phyloP scores from a whole-genome alignment of 768 basidiomycete species.

The Crucibulum laeve region DNA sequence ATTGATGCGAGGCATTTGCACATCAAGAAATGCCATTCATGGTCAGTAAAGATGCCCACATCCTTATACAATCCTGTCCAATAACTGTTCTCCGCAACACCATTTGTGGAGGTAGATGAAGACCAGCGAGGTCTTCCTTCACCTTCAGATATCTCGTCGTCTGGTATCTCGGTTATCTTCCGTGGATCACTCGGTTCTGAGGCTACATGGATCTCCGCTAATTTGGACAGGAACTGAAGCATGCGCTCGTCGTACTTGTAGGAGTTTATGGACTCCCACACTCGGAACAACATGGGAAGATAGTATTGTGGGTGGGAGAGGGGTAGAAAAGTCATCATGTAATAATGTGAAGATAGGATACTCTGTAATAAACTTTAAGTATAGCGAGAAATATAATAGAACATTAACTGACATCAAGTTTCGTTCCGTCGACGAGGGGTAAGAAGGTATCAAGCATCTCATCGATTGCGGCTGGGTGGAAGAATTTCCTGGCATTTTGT shows the following conservation, averaged over 20 bases:
- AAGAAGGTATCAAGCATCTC: constrained; percentile 89
- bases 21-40: constrained; percentile 85
- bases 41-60: constrained; percentile 82
- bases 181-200: constrained; percentile 73
- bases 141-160: constrained; percentile 61
- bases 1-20: constrained; percentile 82
- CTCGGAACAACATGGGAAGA: constrained; percentile 75
- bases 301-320: constrained; percentile 82
- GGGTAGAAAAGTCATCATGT: constrained; percentile 82
- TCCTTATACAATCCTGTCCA: constrained; percentile 82
- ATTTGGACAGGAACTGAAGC: constrained; percentile 74
- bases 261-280: constrained; percentile 89
- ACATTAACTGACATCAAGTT: constrained; percentile 55
- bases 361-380: constrained; percentile 35
- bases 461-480: constrained; percentile 81
- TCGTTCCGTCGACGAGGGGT: constrained; percentile 71
- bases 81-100: constrained; percentile 28
- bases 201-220: constrained; percentile 79
- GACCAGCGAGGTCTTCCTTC: constrained; percentile 57
- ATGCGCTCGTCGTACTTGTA: constrained; percentile 89
- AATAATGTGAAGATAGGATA: constrained; percentile 79
- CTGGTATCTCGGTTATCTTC: constrained; percentile 59
- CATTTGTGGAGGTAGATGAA: constrained; percentile 27
- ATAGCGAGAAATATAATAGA: neutral
- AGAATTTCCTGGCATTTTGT: constrained; percentile 70